These are phyloP conservation scores for Crithidia acanthocephali DNA, from an alignment of 208 protist species.

Conservation along the genomic window DNA sequence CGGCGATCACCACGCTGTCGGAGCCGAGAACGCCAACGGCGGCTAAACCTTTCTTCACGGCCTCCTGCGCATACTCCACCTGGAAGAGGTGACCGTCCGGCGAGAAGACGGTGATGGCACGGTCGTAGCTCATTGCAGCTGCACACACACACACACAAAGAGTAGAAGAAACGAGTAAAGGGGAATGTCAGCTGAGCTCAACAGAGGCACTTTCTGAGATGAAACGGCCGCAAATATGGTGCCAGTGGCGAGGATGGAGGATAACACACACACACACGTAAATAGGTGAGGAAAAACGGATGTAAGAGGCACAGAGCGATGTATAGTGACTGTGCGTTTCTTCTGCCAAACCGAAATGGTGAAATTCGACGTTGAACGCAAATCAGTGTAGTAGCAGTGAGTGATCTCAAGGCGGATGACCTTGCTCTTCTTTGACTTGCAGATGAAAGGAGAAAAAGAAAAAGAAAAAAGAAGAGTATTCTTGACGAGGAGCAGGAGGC, in stretches of 20 bases:
- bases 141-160: constrained; percentile 25
- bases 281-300: not conserved
- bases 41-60: constrained; percentile 97
- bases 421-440: too few relatives aligned
- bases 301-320: not conserved
- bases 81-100: constrained; percentile 99
- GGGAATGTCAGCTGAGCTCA: too few relatives aligned
- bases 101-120: constrained; percentile 99
- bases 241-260: too few relatives aligned
- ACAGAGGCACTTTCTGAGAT: too few relatives aligned
- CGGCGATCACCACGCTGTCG: constrained; percentile 96
- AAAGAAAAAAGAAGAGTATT: too few relatives aligned
- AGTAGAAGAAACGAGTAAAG: too few relatives aligned
- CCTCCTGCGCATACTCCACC: constrained; percentile 99
- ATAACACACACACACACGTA: constrained; percentile 22
- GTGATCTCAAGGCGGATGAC: too few relatives aligned
- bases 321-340: constrained; percentile 4
- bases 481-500: too few relatives aligned
- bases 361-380: too few relatives aligned
- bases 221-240: too few relatives aligned
- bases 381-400: too few relatives aligned
- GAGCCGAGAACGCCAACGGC: constrained; percentile 90
- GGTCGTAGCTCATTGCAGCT: constrained; percentile 96
- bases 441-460: too few relatives aligned
- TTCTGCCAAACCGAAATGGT: constrained; percentile 1